These are phyloP conservation scores for Alternaria conjuncta DNA, from an alignment of 2,329 filamentous ascomycete genomes.

Conservation along the genomic window DNA sequence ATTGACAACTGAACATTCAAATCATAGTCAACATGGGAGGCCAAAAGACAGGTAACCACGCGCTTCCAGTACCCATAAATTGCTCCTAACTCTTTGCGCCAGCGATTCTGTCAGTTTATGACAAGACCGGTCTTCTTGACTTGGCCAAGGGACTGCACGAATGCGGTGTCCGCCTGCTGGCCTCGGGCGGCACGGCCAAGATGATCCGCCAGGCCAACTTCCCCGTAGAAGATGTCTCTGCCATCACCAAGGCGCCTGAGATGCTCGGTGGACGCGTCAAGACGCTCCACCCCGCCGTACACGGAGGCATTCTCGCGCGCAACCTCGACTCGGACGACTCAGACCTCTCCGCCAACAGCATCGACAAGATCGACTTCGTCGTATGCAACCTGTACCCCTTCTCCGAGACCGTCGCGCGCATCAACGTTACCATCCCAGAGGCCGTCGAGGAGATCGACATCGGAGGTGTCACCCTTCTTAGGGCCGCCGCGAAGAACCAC, in stretches of 20 bases:
- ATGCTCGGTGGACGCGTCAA: constrained; percentile 94
- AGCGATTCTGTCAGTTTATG: constrained; percentile 96
- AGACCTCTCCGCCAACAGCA: constrained; percentile 69
- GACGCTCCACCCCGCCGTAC: constrained; percentile 92
- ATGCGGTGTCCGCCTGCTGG: constrained; percentile 67
- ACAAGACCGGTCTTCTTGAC: constrained; percentile 77
- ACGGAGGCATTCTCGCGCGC: constrained; percentile 85
- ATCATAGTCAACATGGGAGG: constrained; percentile 37
- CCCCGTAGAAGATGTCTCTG: constrained; percentile 96
- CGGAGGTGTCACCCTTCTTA: constrained; percentile 90
- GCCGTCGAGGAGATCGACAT: constrained; percentile 99
- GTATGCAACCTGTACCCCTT: constrained; percentile 99
- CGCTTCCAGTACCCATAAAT: too few relatives aligned
- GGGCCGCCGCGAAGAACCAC: constrained; percentile 98
- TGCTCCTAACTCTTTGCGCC: constrained; percentile 11
- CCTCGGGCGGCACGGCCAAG: constrained; percentile 92
- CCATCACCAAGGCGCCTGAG: constrained; percentile 92
- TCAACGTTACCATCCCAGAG: constrained; percentile 95
- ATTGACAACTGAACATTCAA: constrained; percentile 18
- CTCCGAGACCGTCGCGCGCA: constrained; percentile 96
- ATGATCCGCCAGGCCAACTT: constrained; percentile 97
- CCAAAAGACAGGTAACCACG: constrained; percentile 46
- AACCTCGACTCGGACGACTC: constrained; percentile 96
- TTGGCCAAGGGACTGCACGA: constrained; percentile 48
- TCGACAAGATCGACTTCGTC: constrained; percentile 52